phyloP scores from a whole-genome alignment of 768 basidiomycete species.

The Suillus decipiens region DNA sequence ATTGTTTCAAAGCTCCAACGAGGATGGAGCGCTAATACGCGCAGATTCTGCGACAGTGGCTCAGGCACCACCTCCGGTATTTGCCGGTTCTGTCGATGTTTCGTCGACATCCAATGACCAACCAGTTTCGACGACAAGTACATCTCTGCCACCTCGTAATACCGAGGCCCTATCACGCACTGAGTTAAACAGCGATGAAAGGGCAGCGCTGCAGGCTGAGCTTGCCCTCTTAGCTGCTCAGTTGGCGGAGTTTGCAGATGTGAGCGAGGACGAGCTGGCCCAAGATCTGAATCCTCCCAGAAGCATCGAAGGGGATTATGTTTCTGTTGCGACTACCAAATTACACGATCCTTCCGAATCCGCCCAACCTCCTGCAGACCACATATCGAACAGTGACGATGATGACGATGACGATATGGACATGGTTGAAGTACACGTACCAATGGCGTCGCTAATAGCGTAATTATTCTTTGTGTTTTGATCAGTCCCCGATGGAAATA shows the following conservation, averaged over 20 bases:
- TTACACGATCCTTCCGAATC: neutral
- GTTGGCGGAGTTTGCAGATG: constrained; percentile 63
- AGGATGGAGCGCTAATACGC: constrained; percentile 21
- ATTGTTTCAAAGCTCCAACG: constrained; percentile 43
- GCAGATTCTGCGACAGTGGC: neutral
- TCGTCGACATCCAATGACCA: constrained; percentile 10
- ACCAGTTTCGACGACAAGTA: constrained; percentile 9
- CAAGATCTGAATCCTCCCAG: constrained; percentile 23
- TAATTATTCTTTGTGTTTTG: constrained; percentile 14
- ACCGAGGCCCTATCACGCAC: constrained; percentile 13
- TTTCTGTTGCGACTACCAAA: neutral
- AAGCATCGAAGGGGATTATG: neutral
- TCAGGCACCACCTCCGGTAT: constrained; percentile 4
- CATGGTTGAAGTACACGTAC: constrained; percentile 30
- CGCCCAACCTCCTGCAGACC: neutral
- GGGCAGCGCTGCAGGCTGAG: constrained; percentile 74
- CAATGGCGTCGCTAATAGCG: constrained; percentile 18
- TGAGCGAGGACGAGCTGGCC: constrained; percentile 32
- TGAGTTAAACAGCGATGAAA: constrained; percentile 43
- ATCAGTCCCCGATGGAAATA: neutral
- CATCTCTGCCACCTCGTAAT: constrained; percentile 6
- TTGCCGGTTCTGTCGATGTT: constrained; percentile 1
- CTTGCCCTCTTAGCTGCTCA: constrained; percentile 74
- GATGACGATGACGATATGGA: constrained; percentile 24
- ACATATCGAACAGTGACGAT: constrained; percentile 8